Base-by-base conservation (phyloP, 2,329 filamentous ascomycete genomes). In the Fusarium azukiicola region DNA sequence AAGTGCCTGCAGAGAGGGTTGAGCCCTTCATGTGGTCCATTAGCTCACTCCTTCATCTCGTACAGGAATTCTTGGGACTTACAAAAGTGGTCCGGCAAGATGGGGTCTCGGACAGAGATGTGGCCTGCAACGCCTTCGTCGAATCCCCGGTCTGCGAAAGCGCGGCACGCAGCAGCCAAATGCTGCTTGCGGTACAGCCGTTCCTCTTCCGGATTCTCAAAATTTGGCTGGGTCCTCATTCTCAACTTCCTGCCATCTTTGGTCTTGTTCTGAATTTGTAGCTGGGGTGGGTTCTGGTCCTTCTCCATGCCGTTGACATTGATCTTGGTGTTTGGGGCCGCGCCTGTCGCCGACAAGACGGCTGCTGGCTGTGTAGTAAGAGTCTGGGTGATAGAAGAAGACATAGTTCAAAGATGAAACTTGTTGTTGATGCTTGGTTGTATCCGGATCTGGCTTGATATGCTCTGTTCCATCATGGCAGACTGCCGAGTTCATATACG, bases 1-100 rank as follows among this genome's bases (percentile, higher is more conserved):
- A 70, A 70, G 11, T 70, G 68, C 12, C 58, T 63, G 32, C 44
- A 46, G 7, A 70, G 46, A 7, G 68, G 68, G 6, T 70, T 70
- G 5, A 50, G 44, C 42, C 44, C 27, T 52, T 47, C 17, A 9
- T 5, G 11, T 6, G 16, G 16, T 23, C n/a, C 7, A 27, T 52
- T 52, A 52, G 23, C 11, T 17, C 23, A 27, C 13, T 10, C n/a
- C 23, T 11, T 52, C 12, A 16, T 10, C 11, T 17, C 17, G 16
- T 23, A 52, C 16, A 19, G 19, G 19, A 19, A 8, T 8, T 1
- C 13, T 2, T 0, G 23, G 17, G 17, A 63, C 38, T 23, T 6
- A 67, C 63, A 67, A 16, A 67, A 67, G 5, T 67, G 63, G 14
- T 67, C 63, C 3, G 63, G 49, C 21, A 67, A 36, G 21, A 67